A percentile compares a stretch with the other conserved stretches of the same genome.
These are phyloP conservation scores for Amaranthus cruentus DNA, from an alignment of 148 eudicot genomes.

Conservation along the genomic window DNA sequence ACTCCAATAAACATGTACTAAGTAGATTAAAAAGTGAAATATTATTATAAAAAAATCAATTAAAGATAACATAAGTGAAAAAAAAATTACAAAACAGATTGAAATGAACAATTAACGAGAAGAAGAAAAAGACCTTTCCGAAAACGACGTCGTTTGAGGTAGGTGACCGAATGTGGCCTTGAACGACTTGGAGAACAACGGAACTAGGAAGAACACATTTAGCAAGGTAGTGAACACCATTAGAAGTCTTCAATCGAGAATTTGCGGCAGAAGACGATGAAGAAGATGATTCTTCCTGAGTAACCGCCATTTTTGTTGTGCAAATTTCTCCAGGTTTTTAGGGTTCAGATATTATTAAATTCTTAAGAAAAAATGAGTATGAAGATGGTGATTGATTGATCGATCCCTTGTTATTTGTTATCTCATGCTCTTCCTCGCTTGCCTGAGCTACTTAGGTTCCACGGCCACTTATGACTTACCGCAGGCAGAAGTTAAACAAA, in stretches of 20 bases:
- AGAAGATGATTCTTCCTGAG: conserved; percentile 74
- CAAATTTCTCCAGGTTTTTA: conserved; percentile 8
- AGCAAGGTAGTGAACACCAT: conserved; percentile 63
- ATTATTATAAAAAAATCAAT: not conserved
- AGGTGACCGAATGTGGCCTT: conserved; percentile 72
- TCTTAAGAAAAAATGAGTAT: too few relatives aligned
- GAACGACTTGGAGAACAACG: conserved; percentile 74
- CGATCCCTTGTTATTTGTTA: too few relatives aligned
- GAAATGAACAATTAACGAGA: not conserved
- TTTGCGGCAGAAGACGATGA: conserved; percentile 48
- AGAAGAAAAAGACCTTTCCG: conserved; percentile 52
- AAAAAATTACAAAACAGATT: not conserved
- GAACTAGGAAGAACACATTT: conserved; percentile 75
- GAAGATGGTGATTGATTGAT: too few relatives aligned
- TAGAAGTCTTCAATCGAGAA: conserved; percentile 34
- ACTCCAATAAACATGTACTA: not conserved
- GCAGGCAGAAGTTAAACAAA: too few relatives aligned
- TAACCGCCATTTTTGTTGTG: conserved; percentile 52
- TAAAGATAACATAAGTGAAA: not conserved
- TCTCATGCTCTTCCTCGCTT: too few relatives aligned
- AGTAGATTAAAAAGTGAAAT: not conserved
- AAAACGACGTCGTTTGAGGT: conserved; percentile 70
- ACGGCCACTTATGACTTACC: too few relatives aligned
- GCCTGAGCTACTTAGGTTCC: too few relatives aligned
- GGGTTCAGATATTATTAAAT: conserved; percentile 16